Percentiles rank a stretch among this genome's conserved stretches.
Conservation (phyloP, 2,329 filamentous ascomycete species). For the Catunica adiposa region DNA sequence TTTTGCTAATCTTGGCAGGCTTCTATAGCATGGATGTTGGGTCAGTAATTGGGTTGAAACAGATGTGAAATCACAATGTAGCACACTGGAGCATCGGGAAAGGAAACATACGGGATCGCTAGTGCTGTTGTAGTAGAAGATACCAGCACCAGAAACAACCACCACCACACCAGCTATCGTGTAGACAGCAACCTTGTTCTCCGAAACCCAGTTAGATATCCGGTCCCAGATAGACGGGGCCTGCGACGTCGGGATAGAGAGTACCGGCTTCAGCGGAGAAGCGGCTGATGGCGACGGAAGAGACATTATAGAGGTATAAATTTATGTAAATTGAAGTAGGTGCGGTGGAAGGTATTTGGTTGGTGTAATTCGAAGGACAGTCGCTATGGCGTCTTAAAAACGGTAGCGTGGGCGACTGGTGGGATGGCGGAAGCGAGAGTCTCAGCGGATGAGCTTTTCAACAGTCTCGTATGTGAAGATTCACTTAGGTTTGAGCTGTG, state of each 20-base stretch:
- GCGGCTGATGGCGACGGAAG: slow-evolving; percentile 13
- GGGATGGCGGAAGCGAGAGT: background rate
- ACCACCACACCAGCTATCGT: slow-evolving; percentile 90
- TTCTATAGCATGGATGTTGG: slow-evolving; percentile 22
- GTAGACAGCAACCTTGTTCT: slow-evolving; percentile 91
- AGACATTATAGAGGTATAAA: slow-evolving; percentile 7
- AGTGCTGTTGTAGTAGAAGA: slow-evolving; percentile 69
- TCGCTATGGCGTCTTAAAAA: background rate
- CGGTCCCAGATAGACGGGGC: slow-evolving; percentile 62
- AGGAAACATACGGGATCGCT: slow-evolving; percentile 38
- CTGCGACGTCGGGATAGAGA: slow-evolving; percentile 13
- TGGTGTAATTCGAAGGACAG: background rate
- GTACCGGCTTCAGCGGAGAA: slow-evolving; percentile 12
- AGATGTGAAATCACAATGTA: background rate
- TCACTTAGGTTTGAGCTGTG: background rate
- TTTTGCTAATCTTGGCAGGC: slow-evolving; percentile 66
- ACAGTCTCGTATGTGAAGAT: background rate
- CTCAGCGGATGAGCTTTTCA: background rate
- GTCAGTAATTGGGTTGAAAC: background rate
- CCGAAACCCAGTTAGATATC: slow-evolving; percentile 77
- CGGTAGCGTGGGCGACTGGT: background rate
- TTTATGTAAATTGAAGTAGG: background rate
- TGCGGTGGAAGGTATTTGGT: background rate
- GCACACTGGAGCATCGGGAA: background rate
- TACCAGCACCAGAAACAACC: slow-evolving; percentile 78